phyloP scores from a whole-genome alignment of 257 asterid genomes.

The Nicotiana tabacum region DNA sequence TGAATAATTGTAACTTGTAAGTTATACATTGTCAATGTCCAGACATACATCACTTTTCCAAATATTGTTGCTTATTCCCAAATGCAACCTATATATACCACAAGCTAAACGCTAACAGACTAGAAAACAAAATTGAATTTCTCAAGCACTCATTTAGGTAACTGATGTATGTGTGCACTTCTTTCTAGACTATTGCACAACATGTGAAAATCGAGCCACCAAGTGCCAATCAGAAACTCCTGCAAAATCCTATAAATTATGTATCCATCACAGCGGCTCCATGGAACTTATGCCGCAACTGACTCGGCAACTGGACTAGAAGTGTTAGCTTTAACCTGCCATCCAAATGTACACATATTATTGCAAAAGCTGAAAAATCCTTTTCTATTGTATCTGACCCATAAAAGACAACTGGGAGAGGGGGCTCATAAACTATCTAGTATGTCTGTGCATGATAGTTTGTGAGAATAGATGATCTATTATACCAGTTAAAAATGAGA shows the following conservation, averaged over 20 bases:
- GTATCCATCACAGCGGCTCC: conserved; percentile 4
- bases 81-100: conserved; percentile 23
- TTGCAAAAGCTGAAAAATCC: not conserved
- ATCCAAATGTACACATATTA: conserved; percentile 3
- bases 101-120: conserved; percentile 16
- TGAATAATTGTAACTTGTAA: no score
- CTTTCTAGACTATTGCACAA: conserved; percentile 1
- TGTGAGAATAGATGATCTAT: conserved; percentile 18
- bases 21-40: not conserved
- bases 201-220: not conserved
- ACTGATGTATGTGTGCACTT: not conserved
- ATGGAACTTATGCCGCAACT: conserved; percentile 45
- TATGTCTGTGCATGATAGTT: not conserved
- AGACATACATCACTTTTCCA: not conserved
- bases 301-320: conserved; percentile 59
- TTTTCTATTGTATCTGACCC: not conserved
- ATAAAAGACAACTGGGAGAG: not conserved
- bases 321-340: conserved; percentile 63
- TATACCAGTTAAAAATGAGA: conserved; percentile 58
- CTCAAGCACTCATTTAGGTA: conserved; percentile 8
- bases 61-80: not conserved
- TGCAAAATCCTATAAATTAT: not conserved
- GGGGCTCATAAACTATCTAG: not conserved
- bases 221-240: not conserved
- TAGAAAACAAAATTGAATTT: conserved; percentile 30